Base-by-base conservation (phyloP, 352 stramenopile genomes). In the Pythium coloratum region DNA sequence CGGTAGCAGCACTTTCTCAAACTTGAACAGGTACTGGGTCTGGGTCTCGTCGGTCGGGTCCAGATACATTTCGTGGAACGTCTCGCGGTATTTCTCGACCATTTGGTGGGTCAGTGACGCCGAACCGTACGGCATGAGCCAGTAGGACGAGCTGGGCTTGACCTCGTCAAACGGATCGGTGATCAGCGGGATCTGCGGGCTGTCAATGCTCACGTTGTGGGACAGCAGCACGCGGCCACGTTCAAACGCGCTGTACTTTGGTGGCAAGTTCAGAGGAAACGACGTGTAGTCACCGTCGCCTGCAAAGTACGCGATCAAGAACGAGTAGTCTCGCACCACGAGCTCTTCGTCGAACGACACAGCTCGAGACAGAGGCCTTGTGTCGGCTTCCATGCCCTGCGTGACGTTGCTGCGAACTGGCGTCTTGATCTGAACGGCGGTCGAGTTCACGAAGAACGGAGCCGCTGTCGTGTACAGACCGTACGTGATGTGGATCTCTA, bases 401-500 rank as follows among this genome's bases (percentile, higher is more conserved):
- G 80, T 92, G 8, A 93, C 80, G 55, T 90, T 90, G 62, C 81
- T 93, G 55, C 86, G 82, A 12, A 74, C 72, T 0, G 89, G 87
- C 0, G 79, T 81, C 67, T 91, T 92, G 33, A 97, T 90, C 14
- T 83, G 72, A 3, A 98, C 84, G 2, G 73, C 84, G 30, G 95
- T 96, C 9, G 94, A 92, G 61, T 98, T 98, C 30, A 91, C 74
- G 68, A 99, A 99, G 54, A 97, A 95, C 30, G 91, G 77, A 2
- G 88, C 86, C 0, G 84, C 64, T 0, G 97, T 72, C 0, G 92
- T 68, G 55, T 95, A 98, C 16, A 99, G 53, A 12, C 96, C 97
- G 73, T 99, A 90, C 59, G 97, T 85, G 54, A 99, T 84, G 64
- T 99, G 96, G 20, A 99, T 80, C 70, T 99, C 94, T 24, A 98